Evolutionary conservation across 2,329 filamentous ascomycete species (phyloP).

Genomic region (Dothidotthia symphoricarpi): DNA sequence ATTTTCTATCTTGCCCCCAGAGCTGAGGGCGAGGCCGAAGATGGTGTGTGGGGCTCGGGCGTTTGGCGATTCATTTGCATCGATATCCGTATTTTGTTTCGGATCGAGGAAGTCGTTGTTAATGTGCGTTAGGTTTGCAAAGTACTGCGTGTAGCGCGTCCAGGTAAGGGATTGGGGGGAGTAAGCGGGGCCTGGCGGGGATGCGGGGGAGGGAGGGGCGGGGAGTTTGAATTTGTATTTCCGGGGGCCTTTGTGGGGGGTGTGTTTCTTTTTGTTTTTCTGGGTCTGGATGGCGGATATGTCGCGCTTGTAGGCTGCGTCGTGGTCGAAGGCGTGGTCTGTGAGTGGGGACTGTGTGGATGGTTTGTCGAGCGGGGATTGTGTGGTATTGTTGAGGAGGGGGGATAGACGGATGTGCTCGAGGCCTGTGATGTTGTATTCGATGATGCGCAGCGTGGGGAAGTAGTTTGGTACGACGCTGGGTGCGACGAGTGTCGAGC

Average conservation of each 20-base stretch:
- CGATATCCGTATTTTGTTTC: constrained; percentile 1
- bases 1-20: constrained; percentile 23
- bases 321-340: constrained; percentile 14
- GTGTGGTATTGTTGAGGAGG: background rate
- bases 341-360: constrained; percentile 8
- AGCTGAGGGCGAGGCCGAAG: constrained; percentile 29
- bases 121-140: constrained; percentile 85
- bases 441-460: constrained; percentile 82
- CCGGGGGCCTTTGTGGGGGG: constrained; percentile 25
- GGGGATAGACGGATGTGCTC: constrained; percentile 47
- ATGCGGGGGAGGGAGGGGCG: constrained; percentile 66
- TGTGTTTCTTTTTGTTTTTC: constrained; percentile 40
- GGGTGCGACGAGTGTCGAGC: constrained; percentile 74
- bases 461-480: constrained; percentile 93
- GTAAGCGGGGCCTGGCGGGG: constrained; percentile 85
- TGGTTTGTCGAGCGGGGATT: no score
- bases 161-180: constrained; percentile 78
- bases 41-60: constrained; percentile 15
- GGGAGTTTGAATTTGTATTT: constrained; percentile 58
- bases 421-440: constrained; percentile 86
- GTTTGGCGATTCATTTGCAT: constrained; percentile 7
- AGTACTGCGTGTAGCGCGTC: constrained; percentile 84
- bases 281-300: constrained; percentile 52
- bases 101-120: constrained; percentile 64
- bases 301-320: constrained; percentile 39